Base-by-base conservation (phyloP, 371 early-diverging fungal species). In the Mortierella sp. region DNA sequence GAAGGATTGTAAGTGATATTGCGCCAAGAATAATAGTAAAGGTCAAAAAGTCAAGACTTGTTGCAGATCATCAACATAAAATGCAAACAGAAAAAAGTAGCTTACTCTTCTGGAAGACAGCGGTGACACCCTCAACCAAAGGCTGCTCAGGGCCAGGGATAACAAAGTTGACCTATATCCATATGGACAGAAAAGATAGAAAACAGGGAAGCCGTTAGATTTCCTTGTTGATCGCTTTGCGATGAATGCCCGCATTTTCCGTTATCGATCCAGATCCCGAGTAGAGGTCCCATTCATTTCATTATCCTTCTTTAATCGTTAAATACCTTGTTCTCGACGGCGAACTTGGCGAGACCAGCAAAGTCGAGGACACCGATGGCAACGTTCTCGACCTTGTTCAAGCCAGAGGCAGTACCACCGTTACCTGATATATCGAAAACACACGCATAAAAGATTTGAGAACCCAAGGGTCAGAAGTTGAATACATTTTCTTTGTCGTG, bases 111-210 rank as follows among this genome's bases (percentile, higher is more conserved):
- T 93, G 95, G 91, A 98, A 98, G 27, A 90, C 93, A 44, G 90
- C 91, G 70, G 93, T 89, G 58, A 98, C 95, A 63, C 99, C 99
- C 75, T 98, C 97, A 41, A 98, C 98, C 71, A 98, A 91, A 68
- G 98, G 98, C 87, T 97, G 97, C 87, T 99, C 99, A n/a, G 99
- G 99, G 24, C 99, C 99, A 32, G 97, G 96, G 55, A 99, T 92
- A 49, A 97, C 96, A 72, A 98, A 92, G 83, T 94, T 89, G 76
- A 95, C 89, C 93, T 93, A 60, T 7, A 41, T 41, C 41, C 41
- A 41, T 41, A 4, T 4, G 7, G 41, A 41, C 41, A 41, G 41
- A 41, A 41, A 41, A 41, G 41, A 6, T 4, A 41, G 41, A 41
- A 41, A 41, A 41, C 35, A 41, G 41, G 41, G 41, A 41, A 41